These are phyloP conservation scores for Globisporangium rhizosaccharum DNA, from an alignment of 352 stramenopile species.

Conservation along the genomic window DNA sequence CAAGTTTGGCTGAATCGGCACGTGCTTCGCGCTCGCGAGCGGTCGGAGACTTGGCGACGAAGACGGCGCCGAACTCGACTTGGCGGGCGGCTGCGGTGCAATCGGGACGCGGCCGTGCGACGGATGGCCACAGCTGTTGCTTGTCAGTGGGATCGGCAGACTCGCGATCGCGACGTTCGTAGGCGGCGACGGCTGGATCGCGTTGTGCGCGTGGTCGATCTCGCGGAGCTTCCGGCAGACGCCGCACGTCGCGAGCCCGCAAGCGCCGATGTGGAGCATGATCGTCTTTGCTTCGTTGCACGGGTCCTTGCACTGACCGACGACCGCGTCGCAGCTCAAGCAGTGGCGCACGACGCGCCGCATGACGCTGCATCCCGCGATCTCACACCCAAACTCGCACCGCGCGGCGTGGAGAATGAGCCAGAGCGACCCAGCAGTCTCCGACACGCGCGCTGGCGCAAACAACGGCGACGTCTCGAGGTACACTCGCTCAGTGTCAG, in stretches of 20 bases:
- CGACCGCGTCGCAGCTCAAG: constrained; percentile 41
- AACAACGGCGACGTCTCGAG: constrained; percentile 57
- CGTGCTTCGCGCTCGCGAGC: constrained; percentile 30
- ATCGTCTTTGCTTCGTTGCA: constrained; percentile 80
- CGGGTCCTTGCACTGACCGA: constrained; percentile 59
- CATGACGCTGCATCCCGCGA: constrained; percentile 64
- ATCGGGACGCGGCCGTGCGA: not conserved
- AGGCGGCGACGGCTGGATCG: constrained; percentile 26
- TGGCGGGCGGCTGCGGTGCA: constrained; percentile 12
- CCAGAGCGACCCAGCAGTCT: constrained; percentile 69
- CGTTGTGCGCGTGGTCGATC: constrained; percentile 65
- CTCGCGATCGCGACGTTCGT: constrained; percentile 1
- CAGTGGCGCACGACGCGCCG: constrained; percentile 63
- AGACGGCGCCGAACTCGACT: not conserved
- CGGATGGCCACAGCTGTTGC: not conserved
- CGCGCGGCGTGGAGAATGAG: constrained; percentile 50
- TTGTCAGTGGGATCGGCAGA: constrained; percentile 10
- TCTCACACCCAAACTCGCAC: constrained; percentile 43
- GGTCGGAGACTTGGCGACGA: constrained; percentile 14
- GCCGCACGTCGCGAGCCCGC: constrained; percentile 34
- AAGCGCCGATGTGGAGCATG: constrained; percentile 64
- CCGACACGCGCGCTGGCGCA: constrained; percentile 33
- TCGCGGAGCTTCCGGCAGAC: constrained; percentile 62
- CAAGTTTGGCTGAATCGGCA: constrained; percentile 77
- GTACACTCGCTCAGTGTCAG: constrained; percentile 41